Percentiles rank a stretch among this genome's conserved stretches.
Evolutionary conservation across 2,329 filamentous ascomycete species (phyloP).

Genomic region (Penicillium sp.): DNA sequence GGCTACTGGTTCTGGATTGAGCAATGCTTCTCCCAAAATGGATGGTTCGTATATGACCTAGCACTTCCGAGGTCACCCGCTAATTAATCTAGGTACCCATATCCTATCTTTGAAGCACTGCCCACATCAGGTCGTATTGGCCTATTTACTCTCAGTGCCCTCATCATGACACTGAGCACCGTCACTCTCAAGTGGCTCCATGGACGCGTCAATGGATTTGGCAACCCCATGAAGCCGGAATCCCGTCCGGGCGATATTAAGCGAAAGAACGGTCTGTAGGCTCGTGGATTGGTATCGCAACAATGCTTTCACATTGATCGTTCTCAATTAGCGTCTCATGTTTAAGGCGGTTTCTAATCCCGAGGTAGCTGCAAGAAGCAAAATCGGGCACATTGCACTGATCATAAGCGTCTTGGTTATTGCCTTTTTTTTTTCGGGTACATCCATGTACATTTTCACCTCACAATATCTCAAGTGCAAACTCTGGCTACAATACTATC

Average conservation of each 20-base stretch:
- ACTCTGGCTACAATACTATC: background rate
- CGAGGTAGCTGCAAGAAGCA: background rate
- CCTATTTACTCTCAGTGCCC: constrained; percentile 69
- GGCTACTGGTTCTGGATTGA: constrained; percentile 67
- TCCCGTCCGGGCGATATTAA: constrained; percentile 34
- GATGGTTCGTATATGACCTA: constrained; percentile 51
- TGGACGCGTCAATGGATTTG: constrained; percentile 49
- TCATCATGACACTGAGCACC: constrained; percentile 71
- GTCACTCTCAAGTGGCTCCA: constrained; percentile 69
- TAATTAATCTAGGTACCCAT: constrained; percentile 66
- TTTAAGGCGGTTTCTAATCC: too few relatives aligned
- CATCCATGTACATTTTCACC: background rate
- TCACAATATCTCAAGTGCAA: background rate
- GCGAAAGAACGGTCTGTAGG: constrained; percentile 25
- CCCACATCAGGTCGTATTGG: constrained; percentile 63
- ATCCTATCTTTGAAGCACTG: constrained; percentile 75
- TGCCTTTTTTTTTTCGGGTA: too few relatives aligned
- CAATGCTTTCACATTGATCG: background rate
- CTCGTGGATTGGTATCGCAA: background rate
- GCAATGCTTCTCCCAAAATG: constrained; percentile 58
- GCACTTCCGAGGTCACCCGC: background rate
- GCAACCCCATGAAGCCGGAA: constrained; percentile 19
- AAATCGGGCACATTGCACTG: background rate
- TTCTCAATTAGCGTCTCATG: too few relatives aligned
- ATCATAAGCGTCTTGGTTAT: background rate